These are phyloP conservation scores for Podaxis sp. DNA, from an alignment of 768 basidiomycete species.

Conservation along the genomic window DNA sequence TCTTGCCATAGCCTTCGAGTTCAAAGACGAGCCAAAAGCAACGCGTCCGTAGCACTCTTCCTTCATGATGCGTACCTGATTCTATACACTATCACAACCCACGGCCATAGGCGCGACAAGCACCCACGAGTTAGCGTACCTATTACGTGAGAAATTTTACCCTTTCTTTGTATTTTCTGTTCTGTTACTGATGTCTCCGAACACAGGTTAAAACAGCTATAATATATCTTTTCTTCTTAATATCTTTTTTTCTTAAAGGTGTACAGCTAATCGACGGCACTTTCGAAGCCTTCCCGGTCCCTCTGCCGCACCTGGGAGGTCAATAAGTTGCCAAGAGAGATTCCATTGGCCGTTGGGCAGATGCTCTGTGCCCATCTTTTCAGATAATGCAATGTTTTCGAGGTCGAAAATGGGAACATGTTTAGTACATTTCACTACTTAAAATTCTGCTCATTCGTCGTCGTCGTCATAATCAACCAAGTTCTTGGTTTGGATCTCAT, in stretches of 20 bases:
- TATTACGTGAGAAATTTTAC: background rate
- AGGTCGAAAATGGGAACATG: conserved; percentile 20
- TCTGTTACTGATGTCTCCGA: background rate
- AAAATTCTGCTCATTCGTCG: conserved; percentile 19
- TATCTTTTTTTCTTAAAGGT: background rate
- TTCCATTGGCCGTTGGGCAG: conserved; percentile 16
- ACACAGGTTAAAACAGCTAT: background rate
- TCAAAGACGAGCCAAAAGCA: background rate
- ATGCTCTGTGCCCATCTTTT: conserved; percentile 14
- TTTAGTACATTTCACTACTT: background rate
- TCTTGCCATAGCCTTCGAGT: background rate
- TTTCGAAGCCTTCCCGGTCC: conserved; percentile 40
- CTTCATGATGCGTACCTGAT: background rate
- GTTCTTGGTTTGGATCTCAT: conserved; percentile 36
- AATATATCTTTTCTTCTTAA: background rate
- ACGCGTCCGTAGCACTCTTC: background rate
- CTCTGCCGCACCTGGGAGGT: conserved; percentile 26
- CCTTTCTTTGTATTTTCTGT: background rate
- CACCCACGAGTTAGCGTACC: background rate
- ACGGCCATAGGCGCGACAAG: background rate
- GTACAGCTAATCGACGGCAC: conserved; percentile 21
- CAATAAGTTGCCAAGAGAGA: conserved; percentile 32
- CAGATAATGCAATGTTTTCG: conserved; percentile 12
- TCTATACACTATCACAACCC: background rate
- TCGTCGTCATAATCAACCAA: conserved; percentile 61